Percentiles rank a stretch among this genome's conserved stretches.
Evolutionary conservation across 2,329 filamentous ascomycete species (phyloP).

Genomic region (Byssoonygena ceratinophila): DNA sequence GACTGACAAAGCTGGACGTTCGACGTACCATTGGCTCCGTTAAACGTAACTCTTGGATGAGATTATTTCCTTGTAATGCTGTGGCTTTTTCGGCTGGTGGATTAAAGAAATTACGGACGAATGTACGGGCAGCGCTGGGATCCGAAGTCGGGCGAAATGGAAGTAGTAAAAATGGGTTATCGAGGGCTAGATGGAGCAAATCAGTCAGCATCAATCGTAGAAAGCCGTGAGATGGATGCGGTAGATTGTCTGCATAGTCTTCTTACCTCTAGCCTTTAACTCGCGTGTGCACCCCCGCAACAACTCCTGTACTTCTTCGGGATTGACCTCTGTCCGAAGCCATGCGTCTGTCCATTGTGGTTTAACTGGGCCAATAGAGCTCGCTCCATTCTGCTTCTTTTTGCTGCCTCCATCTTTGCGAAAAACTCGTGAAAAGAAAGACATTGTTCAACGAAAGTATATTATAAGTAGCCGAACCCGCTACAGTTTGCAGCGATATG

Average conservation of each 20-base stretch:
- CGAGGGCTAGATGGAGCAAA: constrained; percentile 52
- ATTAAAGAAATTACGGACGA: constrained; percentile 86
- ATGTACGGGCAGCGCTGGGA: constrained; percentile 80
- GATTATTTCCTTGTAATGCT: constrained; percentile 53
- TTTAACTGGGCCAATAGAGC: constrained; percentile 51
- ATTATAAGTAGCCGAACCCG: background rate
- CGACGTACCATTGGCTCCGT: constrained; percentile 77
- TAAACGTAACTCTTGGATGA: constrained; percentile 80
- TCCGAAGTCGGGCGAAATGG: constrained; percentile 92
- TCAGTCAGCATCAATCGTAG: constrained; percentile 19
- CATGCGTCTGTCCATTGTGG: constrained; percentile 83
- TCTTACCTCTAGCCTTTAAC: constrained; percentile 83
- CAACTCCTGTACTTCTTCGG: constrained; percentile 84
- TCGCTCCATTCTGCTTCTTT: constrained; percentile 41
- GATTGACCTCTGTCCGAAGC: constrained; percentile 67
- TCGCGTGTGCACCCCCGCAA: constrained; percentile 76
- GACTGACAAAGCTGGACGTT: constrained; percentile 1
- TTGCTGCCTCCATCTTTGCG: constrained; percentile 62
- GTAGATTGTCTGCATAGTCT: too few species aligned
- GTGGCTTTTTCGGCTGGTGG: constrained; percentile 49
- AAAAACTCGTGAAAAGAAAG: constrained; percentile 53
- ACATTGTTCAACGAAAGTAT: constrained; percentile 32
- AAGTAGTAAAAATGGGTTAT: constrained; percentile 83
- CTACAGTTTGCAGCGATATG: background rate
- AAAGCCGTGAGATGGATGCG: too few species aligned